Evolutionary conservation across 805 yeast genomes (phyloP).

Genomic region (Wickerhamomyces sydowiorum): DNA sequence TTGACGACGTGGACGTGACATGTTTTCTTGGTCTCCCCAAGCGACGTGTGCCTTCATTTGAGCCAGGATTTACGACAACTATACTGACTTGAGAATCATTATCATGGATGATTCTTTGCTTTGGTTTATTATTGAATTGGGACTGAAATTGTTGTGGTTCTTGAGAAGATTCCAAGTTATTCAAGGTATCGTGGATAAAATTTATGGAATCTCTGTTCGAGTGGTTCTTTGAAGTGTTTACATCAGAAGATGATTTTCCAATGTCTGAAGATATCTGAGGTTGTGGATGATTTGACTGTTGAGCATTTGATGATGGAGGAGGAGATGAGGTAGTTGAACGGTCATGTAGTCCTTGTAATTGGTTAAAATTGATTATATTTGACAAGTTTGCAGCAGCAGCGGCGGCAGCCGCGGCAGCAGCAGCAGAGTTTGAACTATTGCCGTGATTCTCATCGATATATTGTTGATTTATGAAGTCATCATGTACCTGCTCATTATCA

Average conservation of each 20-base stretch:
- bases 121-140: constrained; percentile 7
- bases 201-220: constrained; percentile 2
- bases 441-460: neutral
- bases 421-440: constrained; percentile 1
- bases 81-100: constrained; percentile 17
- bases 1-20: neutral
- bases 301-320: neutral
- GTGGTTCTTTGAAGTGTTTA: neutral
- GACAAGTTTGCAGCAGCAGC: constrained; percentile 22
- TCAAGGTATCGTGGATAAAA: constrained; percentile 3
- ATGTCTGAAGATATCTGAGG: no score
- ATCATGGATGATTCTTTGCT: constrained; percentile 18
- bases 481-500: constrained; percentile 3
- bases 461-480: neutral
- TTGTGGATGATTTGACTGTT: no score
- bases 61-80: constrained; percentile 23
- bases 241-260: no score
- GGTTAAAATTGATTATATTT: constrained; percentile 19
- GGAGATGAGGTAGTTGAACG: neutral
- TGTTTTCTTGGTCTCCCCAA: constrained; percentile 22
- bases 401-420: constrained; percentile 12
- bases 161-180: neutral
- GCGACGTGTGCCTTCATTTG: constrained; percentile 17
- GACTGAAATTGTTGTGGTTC: neutral
- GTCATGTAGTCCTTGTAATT: constrained; percentile 5